Evolutionary conservation across 441 rosid species (phyloP), one percentile per base, ranked within the genome.

Genomic region (Gossypium davidsonii): DNA sequence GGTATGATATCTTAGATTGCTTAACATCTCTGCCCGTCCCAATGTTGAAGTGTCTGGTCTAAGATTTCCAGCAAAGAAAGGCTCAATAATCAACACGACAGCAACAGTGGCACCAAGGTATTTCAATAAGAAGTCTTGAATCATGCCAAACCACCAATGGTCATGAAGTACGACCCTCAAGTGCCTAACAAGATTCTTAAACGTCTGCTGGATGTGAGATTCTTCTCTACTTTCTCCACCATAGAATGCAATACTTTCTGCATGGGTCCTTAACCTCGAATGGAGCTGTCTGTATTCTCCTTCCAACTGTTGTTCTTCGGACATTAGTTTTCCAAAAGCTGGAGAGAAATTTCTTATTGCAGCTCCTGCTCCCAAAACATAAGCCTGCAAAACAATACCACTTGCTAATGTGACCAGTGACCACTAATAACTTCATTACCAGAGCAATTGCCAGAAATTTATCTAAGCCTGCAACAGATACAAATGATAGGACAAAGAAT

Each of bases 91-190:
- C 84, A 96, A 84, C 74, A 96, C 72, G 74, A 91, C 97, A 67
- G 99, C 96, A 71, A 96, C 92, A 18, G 99, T 96, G 23, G 99
- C 99, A 71, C 99, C 99, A 75, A 96, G 96, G 85, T 96, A 96
- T 84, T 96, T 96, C 79, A 92, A 84, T 73, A 96, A 81, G 83
- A 96, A 96, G 84, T 96, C 99, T 66, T 96, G 98, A 81, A 96
- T 91, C 98, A 96, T 96, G 82, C 99, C 99, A 83, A 96, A 96
- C 99, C 99, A 96, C 99, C 99, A 96, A 76, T 93, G 94, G 28
- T 96, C 96, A 71, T 91, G 94, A 80, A 89, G 94, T 73, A 96
- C 99, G 26, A 65, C 70, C 31, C 89, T 83, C 89, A 96, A 75
- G 80, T 96, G 99, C 71, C 81, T 76, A 77, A 89, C 81, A 44